These are phyloP conservation scores for Nadsonia fulvescens DNA, from an alignment of 805 yeast species.

Conservation along the genomic window DNA sequence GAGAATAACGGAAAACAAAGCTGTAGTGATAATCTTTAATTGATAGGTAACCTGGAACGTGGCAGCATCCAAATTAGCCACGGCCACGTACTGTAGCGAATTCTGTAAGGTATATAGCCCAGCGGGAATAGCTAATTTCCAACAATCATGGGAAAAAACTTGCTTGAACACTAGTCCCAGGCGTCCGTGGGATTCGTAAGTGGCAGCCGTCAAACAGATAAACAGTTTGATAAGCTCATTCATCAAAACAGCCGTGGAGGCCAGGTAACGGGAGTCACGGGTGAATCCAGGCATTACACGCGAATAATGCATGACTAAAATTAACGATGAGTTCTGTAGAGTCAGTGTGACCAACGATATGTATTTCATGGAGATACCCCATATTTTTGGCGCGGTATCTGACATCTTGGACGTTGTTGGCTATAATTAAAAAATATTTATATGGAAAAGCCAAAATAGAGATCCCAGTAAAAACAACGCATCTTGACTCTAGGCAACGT, in stretches of 20 bases:
- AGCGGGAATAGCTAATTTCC: conserved; percentile 26
- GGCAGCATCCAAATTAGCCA: conserved; percentile 24
- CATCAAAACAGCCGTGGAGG: conserved; percentile 24
- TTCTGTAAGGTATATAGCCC: conserved; percentile 23
- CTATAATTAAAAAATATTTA: no score
- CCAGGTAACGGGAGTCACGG: conserved; percentile 16
- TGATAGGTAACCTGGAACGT: conserved; percentile 27
- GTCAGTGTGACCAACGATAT: conserved; percentile 22
- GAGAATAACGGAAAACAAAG: conserved; percentile 23
- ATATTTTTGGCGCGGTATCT: conserved; percentile 7
- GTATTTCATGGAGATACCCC: conserved; percentile 18
- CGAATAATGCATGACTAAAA: conserved; percentile 25
- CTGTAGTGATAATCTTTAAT: conserved; percentile 25
- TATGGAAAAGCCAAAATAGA: no score
- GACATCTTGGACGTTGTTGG: no score
- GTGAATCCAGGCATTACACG: conserved; percentile 22
- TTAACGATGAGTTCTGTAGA: conserved; percentile 22
- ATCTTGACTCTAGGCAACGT: no score
- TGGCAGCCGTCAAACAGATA: conserved; percentile 16
- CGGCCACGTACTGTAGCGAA: conserved; percentile 24
- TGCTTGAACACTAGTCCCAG: conserved; percentile 13
- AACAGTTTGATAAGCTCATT: conserved; percentile 22
- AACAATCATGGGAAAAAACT: conserved; percentile 20
- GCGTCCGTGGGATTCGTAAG: conserved; percentile 11
- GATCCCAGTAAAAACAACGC: no score